Base-by-base conservation (phyloP, 2,329 filamentous ascomycete genomes). In the Penicillium griseofulvum region DNA sequence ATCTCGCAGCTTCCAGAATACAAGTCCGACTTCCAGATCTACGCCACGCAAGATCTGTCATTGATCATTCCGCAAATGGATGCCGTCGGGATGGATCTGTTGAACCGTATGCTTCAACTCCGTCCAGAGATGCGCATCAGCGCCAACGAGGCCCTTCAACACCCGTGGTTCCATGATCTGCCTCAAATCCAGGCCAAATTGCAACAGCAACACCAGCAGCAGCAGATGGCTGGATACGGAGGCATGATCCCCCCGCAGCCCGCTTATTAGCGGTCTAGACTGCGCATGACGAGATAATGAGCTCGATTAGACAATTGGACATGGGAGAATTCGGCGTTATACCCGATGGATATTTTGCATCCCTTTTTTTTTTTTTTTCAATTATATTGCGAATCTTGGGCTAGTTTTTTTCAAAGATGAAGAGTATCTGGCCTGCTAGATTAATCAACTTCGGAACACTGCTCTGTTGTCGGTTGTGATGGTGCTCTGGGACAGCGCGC, bases 1-100 rank as follows among this genome's bases (percentile, higher is more conserved):
- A 96, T 99, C 70, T 91, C 88, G 19, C 88, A 93, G 69, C 92
- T 96, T 67, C 91, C 93, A n/a, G 94, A 99, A 75, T 99, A 97
- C 81, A 97, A 97, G 80, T 84, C 87, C 45, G 96, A 88, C 57
- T 96, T 96, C 77, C 91, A 94, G 63, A 90, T 96, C 71, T 97
- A 94, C 72, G 89, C 90, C 14, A 96, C 94, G 1, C 92, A 97
- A 71, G 91, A 97, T 65, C 80, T 97, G 52, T 83, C 89, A 19
- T 83, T 87, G 55, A 94, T 97, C 61, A 80, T 99, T 24, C 92
- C 91, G 0, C 90, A 96, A 69, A 91, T 99, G 66, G 94, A 99
- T 68, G 85, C 86, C 17, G 79, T 89, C 11, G 94, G 93, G 9
- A 85, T 99, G 67, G 91, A 96, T 70, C 79, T 99, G 46, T 80